A percentile compares a stretch with the other conserved stretches of the same genome.
Evolutionary conservation across 2,329 filamentous ascomycete species (phyloP).

Genomic region (Podosphaera xanthii): DNA sequence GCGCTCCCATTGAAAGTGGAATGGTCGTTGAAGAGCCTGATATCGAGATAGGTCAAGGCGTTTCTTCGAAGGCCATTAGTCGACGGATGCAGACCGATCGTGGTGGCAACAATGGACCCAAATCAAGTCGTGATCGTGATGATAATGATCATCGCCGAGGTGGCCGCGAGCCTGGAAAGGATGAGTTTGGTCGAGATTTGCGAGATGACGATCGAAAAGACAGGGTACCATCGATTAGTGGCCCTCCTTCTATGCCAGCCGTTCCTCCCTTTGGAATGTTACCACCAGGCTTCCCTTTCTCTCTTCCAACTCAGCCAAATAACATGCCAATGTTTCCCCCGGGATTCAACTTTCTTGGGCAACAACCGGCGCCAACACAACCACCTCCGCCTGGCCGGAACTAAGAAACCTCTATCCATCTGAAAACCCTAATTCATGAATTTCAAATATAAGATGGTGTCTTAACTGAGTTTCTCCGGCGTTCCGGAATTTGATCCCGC

Average conservation of each 20-base stretch:
- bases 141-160: constrained; percentile 8
- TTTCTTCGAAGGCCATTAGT: constrained; percentile 74
- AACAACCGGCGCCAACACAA: constrained; percentile 10
- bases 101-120: constrained; percentile 39
- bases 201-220: constrained; percentile 8
- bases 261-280: constrained; percentile 10
- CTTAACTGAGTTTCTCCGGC: no score
- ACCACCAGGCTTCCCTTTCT: constrained; percentile 16
- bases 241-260: constrained; percentile 8
- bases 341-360: constrained; percentile 19
- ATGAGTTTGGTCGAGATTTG: constrained; percentile 4
- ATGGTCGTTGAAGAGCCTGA: constrained; percentile 92
- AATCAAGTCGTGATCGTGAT: constrained; percentile 22
- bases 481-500: no score
- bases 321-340: constrained; percentile 28
- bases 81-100: constrained; percentile 47
- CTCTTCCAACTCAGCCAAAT: constrained; percentile 23
- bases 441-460: no score
- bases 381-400: constrained; percentile 8
- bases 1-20: constrained; percentile 53
- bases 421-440: no score
- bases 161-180: not conserved
- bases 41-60: constrained; percentile 92
- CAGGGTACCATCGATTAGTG: constrained; percentile 2
- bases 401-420: not conserved